Evolutionary conservation across 2,329 filamentous ascomycete species (phyloP), one percentile per base, ranked within the genome.

Genomic region (Sporothrix schenckii): DNA sequence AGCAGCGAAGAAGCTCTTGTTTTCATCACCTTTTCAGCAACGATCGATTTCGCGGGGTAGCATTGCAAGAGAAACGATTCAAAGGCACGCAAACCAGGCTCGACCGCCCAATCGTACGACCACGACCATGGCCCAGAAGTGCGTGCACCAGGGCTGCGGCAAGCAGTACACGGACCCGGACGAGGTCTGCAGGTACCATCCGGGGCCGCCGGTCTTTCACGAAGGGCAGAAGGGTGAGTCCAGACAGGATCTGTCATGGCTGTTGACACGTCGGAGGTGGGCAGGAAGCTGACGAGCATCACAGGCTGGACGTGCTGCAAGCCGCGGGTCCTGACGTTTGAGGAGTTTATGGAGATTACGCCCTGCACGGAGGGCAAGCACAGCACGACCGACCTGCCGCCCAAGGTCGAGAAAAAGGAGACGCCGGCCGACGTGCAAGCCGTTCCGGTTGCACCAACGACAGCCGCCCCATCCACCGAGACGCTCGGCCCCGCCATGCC

Each of bases 281-380:
- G 5, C 3, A 56, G 13, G 30, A 13, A 10, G 4, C 10, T 1
- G 21, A 27, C 56, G 24, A 49, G 30, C 53, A 24, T 6, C 19
- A 58, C 77, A 97, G 94, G 95, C 78, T 98, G 95, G 94, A 96
- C 97, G 84, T 99, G 95, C 85, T 99, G 95, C 87, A 98, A 97
- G 83, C 91, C 94, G 70, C 91, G 95, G 77, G 93, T 98, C 76
- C 85, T 99, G 76, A 97, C 93, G 72, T 99, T 99, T 79, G 95
- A 99, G 82, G 95, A 99, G 82, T 99, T 99, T 85, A 92, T 99
- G 80, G 81, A 85, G 72, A 98, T 99, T 76, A 85, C 92, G 66
- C 94, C 95, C 50, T 99, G 95, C 85, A 97, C 95, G 34, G 92
- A 90, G 14, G 95, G 95, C 77, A 94, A 90, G 77, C 95, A 99